Conservation (phyloP, 495 filamentous ascomycete genomes). For the Pseudoneurospora amorphoporcata region DNA sequence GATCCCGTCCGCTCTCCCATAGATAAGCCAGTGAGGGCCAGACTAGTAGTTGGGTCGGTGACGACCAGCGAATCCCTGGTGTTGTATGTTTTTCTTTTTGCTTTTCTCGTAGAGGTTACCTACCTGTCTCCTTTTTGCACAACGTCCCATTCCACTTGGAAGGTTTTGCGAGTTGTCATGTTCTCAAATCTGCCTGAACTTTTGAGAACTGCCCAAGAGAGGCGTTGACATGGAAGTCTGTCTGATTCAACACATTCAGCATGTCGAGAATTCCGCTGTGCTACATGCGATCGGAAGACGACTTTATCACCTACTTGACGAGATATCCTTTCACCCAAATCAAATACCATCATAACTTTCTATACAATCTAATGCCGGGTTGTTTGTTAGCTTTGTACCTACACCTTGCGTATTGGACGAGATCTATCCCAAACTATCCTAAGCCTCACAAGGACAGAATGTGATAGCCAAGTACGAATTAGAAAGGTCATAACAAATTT, state of each 20-base stretch:
- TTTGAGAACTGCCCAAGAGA: background rate
- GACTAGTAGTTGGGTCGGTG: constrained; percentile 37
- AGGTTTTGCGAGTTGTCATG: background rate
- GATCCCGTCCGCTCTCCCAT: constrained; percentile 44
- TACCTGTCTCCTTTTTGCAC: background rate
- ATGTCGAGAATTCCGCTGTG: background rate
- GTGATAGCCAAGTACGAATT: no score
- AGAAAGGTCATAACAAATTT: no score
- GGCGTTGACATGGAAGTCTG: background rate
- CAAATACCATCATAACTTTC: no score
- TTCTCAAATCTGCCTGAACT: background rate
- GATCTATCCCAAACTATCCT: no score
- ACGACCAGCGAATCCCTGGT: constrained; percentile 39
- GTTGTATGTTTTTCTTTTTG: constrained; percentile 21
- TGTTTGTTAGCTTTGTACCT: no score
- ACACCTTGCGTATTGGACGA: no score
- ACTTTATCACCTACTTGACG: background rate
- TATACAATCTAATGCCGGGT: background rate
- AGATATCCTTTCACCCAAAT: background rate
- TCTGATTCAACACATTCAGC: background rate
- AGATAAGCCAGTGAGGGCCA: constrained; percentile 20
- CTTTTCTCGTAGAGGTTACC: no score
- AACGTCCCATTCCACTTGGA: background rate
- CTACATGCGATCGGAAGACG: background rate
- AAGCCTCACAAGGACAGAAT: no score